A percentile compares a stretch with the other conserved stretches of the same genome.
phyloP scores from a whole-genome alignment of 768 basidiomycete species.

The Trametes cingulata region DNA sequence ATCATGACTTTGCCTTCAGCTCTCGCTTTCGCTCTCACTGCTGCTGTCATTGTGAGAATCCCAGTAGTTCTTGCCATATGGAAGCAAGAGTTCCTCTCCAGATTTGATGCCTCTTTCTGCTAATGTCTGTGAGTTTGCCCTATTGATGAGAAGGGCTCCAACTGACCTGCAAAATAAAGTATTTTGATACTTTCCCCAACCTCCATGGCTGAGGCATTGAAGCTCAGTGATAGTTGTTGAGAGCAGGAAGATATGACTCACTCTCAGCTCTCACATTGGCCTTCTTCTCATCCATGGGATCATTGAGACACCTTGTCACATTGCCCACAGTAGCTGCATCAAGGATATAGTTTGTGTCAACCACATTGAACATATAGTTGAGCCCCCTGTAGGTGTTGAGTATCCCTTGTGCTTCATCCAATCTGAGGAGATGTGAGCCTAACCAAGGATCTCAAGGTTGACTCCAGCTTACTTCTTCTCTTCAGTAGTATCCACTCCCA shows the following conservation, averaged over 20 bases:
- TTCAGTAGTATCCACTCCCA: too few species aligned
- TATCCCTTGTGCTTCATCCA: background rate
- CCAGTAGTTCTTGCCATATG: constrained; percentile 38
- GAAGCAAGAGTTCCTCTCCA: constrained; percentile 38
- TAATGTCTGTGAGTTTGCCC: background rate
- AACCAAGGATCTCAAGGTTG: too few species aligned
- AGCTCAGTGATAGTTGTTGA: background rate
- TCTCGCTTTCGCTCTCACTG: background rate
- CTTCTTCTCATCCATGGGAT: constrained; percentile 11
- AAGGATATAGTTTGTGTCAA: constrained; percentile 17
- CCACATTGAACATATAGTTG: constrained; percentile 40
- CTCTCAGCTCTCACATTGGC: constrained; percentile 28
- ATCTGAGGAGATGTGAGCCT: background rate
- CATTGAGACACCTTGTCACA: constrained; percentile 47
- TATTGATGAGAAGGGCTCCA: background rate
- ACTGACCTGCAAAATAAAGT: constrained; percentile 39
- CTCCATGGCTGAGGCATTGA: constrained; percentile 23
- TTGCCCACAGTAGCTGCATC: constrained; percentile 49
- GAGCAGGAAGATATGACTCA: constrained; percentile 20
- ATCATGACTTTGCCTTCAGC: background rate
- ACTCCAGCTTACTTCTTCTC: background rate
- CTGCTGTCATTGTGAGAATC: background rate
- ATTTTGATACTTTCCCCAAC: constrained; percentile 41
- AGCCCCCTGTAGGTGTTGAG: constrained; percentile 18
- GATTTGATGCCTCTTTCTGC: constrained; percentile 30